Percentiles rank a stretch among this genome's conserved stretches.
Conservation (phyloP, 495 filamentous ascomycete genomes). For the Penicillium diatomitis region DNA sequence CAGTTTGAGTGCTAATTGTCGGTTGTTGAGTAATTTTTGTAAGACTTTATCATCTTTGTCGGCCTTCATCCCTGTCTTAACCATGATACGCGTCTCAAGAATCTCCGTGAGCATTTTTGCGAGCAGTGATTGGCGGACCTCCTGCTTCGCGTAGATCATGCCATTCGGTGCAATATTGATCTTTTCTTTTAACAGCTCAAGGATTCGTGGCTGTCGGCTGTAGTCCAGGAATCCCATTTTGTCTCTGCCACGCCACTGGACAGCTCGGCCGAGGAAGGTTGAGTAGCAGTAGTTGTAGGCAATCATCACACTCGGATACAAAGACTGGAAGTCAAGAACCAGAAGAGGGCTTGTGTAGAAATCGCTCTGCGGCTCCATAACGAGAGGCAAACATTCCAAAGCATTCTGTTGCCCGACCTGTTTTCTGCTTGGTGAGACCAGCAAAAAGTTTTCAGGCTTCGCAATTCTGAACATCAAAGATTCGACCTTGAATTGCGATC, state of each 20-base stretch:
- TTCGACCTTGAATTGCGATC: constrained; percentile 97
- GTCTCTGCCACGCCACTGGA: constrained; percentile 77
- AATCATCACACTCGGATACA: constrained; percentile 98
- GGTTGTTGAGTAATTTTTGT: constrained; percentile 83
- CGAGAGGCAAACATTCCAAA: constrained; percentile 85
- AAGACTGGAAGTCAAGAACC: constrained; percentile 90
- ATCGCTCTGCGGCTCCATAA: constrained; percentile 94
- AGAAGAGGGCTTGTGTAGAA: constrained; percentile 87
- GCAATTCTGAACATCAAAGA: constrained; percentile 98
- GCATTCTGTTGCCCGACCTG: constrained; percentile 94
- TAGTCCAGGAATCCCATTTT: constrained; percentile 94
- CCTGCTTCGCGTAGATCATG: constrained; percentile 84
- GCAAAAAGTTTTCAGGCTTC: constrained; percentile 88
- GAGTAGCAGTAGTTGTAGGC: constrained; percentile 99
- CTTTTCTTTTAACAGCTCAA: constrained; percentile 72
- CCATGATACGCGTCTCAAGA: constrained; percentile 94
- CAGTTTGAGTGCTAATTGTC: constrained; percentile 91
- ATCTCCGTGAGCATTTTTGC: constrained; percentile 97
- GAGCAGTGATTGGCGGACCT: constrained; percentile 79
- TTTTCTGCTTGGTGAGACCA: constrained; percentile 80
- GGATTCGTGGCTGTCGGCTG: constrained; percentile 58
- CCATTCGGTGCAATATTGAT: constrained; percentile 95
- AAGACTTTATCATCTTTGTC: constrained; percentile 84
- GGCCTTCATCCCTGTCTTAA: constrained; percentile 92
- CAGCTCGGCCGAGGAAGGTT: constrained; percentile 81